Conservation (phyloP, 345 rosid genomes). For the Crucihimalaya himalaica region DNA sequence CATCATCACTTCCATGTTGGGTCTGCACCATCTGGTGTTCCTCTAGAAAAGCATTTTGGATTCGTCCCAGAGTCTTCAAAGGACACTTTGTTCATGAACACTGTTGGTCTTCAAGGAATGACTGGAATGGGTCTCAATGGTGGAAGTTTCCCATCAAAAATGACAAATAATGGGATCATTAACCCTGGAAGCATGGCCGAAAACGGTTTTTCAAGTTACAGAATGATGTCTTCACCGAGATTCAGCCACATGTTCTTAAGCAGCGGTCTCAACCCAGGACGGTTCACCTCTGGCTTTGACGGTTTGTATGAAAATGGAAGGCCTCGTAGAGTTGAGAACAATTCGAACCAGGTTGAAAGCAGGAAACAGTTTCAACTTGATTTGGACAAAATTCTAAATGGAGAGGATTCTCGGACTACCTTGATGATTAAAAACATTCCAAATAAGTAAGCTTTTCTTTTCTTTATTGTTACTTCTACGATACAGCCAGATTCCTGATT, state of each 20-base stretch:
- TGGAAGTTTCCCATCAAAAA: constrained; percentile 39
- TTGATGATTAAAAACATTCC: constrained; percentile 71
- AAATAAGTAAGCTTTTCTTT: constrained; percentile 50
- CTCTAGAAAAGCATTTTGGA: constrained; percentile 78
- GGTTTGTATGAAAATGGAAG: constrained; percentile 66
- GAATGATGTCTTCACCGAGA: constrained; percentile 81
- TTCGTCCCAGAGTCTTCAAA: constrained; percentile 70
- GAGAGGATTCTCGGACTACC: constrained; percentile 67
- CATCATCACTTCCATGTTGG: constrained; percentile 75
- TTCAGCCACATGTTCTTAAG: constrained; percentile 63
- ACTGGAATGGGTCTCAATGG: constrained; percentile 40
- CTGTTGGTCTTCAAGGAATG: constrained; percentile 54
- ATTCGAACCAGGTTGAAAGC: constrained; percentile 59
- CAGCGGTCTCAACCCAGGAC: constrained; percentile 58
- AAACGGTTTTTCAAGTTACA: constrained; percentile 56
- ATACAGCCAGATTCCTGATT: background rate
- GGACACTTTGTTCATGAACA: constrained; percentile 64
- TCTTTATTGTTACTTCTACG: background rate
- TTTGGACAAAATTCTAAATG: constrained; percentile 66
- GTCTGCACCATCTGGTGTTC: constrained; percentile 89
- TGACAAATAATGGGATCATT: constrained; percentile 52
- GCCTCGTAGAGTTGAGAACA: constrained; percentile 61
- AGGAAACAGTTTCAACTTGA: constrained; percentile 84
- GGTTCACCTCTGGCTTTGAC: constrained; percentile 51
- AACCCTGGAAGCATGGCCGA: constrained; percentile 55